Conservation (phyloP, 2,329 filamentous ascomycete genomes). For the Pseudogymnoascus sp. region DNA sequence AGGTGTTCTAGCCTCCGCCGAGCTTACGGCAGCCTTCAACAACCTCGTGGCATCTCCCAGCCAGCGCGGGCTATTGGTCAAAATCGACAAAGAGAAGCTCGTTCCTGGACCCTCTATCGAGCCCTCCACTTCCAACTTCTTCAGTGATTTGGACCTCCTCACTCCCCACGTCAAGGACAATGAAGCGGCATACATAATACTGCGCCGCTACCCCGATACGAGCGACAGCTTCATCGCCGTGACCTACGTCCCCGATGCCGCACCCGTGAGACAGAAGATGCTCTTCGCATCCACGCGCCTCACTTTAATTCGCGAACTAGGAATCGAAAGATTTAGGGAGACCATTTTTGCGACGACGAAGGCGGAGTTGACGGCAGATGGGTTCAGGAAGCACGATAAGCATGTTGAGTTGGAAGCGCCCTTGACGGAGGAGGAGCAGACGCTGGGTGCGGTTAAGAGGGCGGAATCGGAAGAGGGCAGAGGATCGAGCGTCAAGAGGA, state of each 20-base stretch:
- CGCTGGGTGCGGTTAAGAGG: slow-evolving; percentile 62
- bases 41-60: slow-evolving; percentile 52
- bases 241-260: slow-evolving; percentile 71
- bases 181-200: slow-evolving; percentile 64
- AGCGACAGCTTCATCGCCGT: slow-evolving; percentile 55
- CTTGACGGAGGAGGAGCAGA: slow-evolving; percentile 70
- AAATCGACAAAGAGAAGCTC: slow-evolving; percentile 62
- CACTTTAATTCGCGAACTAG: slow-evolving; percentile 67
- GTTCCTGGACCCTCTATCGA: slow-evolving; percentile 50
- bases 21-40: slow-evolving; percentile 68
- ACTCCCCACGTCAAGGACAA: slow-evolving; percentile 56
- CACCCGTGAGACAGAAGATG: slow-evolving; percentile 79
- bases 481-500: slow-evolving; percentile 47
- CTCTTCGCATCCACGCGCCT: slow-evolving; percentile 72
- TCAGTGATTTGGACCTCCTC: slow-evolving; percentile 55
- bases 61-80: slow-evolving; percentile 63
- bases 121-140: slow-evolving; percentile 49
- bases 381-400: slow-evolving; percentile 65
- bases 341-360: slow-evolving; percentile 64
- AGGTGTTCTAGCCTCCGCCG: slow-evolving; percentile 54
- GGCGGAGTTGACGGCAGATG: slow-evolving; percentile 59
- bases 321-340: slow-evolving; percentile 70
- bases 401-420: slow-evolving; percentile 59
- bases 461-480: slow-evolving; percentile 67
- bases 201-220: slow-evolving; percentile 54